Base-by-base conservation (phyloP, 305 asterid genomes). In the Fraxinus sp. region DNA sequence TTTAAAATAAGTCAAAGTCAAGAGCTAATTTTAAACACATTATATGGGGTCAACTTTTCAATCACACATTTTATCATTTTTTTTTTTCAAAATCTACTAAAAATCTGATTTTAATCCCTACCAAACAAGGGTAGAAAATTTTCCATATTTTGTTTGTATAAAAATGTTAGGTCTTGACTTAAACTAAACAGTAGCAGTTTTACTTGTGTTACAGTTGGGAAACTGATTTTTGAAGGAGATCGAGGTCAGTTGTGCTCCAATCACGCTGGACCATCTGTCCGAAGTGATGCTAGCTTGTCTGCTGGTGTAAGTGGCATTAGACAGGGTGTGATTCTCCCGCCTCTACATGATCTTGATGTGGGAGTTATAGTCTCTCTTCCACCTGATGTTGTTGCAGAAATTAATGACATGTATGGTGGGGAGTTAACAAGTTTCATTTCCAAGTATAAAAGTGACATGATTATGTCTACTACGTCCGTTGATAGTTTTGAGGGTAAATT, bases 321-420 rank as follows among this genome's bases (percentile, higher is more conserved):
- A 30, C 90, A n/a, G 75, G 83, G 78, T 57, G 79, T 91, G 77
- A 80, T 83, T 83, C 95, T 91, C 83, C 99, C 99, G 88, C 91
- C 93, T 86, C 88, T 96, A 79, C 88, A 88, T 77, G 98, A 94
- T 84, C 93, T 96, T 80, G 98, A 96, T 86, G 80, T 94, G 80
- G 91, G 90, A 80, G 97, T 96, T 85, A 81, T 96, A 83, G 94
- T 91, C 89, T 88, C 91, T 87, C 97, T 96, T 80, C 98, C 99
- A 83, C 97, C 92, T 76, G 97, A 94, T 77, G 89, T 96, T 79
- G 78, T 94, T 85, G 88, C 98, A 77, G 99, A 96, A 85, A 92
- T 96, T 71, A 91, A 96, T 89, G 89, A 85, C 73, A 86, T 96
- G 94, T 96, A 96, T 82, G 92, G 89, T 71, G 99, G 99, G 76